Evolutionary conservation across 306 rosid species (phyloP), one percentile per base, ranked within the genome.

Genomic region (Fragaria vesca): DNA sequence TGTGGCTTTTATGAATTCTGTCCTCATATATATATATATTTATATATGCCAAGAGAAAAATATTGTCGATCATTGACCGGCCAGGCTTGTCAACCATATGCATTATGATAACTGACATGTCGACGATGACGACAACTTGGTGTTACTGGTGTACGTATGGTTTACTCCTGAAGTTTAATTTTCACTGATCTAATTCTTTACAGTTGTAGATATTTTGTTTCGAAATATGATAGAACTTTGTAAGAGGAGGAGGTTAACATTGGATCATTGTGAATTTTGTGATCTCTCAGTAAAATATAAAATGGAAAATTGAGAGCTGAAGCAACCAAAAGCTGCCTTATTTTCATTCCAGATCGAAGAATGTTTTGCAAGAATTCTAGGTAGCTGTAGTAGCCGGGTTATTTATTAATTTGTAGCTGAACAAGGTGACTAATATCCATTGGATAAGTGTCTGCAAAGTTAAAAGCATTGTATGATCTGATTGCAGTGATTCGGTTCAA

Each of bases 381-480:
- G 65, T 52, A 72, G 16, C 50, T 54, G 12, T 47, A 51, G 26
- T 12, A 21, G 38, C 32, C 36, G 8, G 47, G 21, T 16, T 9
- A 17, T 30, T 34, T 11, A 72, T 11, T n/a, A 24, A 24, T 0
- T 24, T 24, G 26, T 24, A 24, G 24, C 24, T 79, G 48, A 79
- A 68, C 86, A 62, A 87, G 84, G 0, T 54, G 76, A n/a, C 58
- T 77, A n/a, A 85, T 80, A 85, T 85, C 81, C 65, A 81, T 78
- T 13, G 93, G 87, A 72, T 69, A 73, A 24, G 80, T 66, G 65
- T 72, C 79, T 12, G 55, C 8, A 36, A 45, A 34, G 57, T 21
- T 1, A 38, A 21, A 9, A 43, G 77, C 36, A 38, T 69, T 26
- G 74, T 79, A 87, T 43, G 76, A 8, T 21, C 36, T 3, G 30